These are phyloP conservation scores for Camellia japonica DNA, from an alignment of 148 eudicot species.

Conservation along the genomic window DNA sequence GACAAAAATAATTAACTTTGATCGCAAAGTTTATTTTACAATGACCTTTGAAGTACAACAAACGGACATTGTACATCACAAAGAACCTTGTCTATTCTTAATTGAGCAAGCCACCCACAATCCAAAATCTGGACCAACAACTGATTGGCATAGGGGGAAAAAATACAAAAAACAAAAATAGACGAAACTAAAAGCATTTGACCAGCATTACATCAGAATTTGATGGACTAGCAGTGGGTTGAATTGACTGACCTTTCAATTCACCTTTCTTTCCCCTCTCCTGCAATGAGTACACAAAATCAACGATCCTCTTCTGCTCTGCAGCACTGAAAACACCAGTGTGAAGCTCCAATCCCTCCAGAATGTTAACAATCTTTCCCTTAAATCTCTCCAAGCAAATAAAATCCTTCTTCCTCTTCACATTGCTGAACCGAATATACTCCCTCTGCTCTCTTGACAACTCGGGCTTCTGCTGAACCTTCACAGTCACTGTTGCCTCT, in stretches of 20 bases:
- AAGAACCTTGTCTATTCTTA: background rate
- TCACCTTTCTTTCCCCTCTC: conserved; percentile 72
- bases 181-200: background rate
- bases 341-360: conserved; percentile 91
- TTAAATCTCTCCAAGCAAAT: conserved; percentile 67
- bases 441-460: conserved; percentile 82
- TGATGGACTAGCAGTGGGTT: background rate
- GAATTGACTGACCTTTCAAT: conserved; percentile 64
- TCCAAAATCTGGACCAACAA: background rate
- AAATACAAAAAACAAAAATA: background rate
- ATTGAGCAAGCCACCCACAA: background rate
- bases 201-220: background rate
- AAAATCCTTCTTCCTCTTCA: conserved; percentile 76
- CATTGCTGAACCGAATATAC: conserved; percentile 55
- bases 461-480: conserved; percentile 37
- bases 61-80: background rate
- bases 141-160: background rate
- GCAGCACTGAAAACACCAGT: conserved; percentile 81
- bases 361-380: conserved; percentile 64
- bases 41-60: background rate
- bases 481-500: conserved; percentile 24
- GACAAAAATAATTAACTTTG: too few species aligned
- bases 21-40: too few species aligned
- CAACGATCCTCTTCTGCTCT: conserved; percentile 83
- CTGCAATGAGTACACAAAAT: conserved; percentile 49